Conservation (phyloP, 371 early-diverging fungal species). For the Synchytrium microbalum region DNA sequence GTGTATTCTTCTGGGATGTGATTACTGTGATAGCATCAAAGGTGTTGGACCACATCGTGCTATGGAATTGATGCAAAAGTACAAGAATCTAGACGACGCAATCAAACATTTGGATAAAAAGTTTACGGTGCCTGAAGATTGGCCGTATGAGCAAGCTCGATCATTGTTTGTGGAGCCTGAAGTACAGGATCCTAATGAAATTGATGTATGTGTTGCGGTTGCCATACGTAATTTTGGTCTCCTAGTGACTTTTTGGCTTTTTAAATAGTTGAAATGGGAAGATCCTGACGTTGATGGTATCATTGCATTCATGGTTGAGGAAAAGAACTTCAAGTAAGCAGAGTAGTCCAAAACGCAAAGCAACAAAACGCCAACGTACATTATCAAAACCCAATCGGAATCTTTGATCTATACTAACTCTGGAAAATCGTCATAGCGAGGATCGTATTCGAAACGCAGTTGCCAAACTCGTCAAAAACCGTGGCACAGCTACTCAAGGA, state of each 20-base stretch:
- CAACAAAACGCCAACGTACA: no score
- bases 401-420: no score
- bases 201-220: conserved; percentile 47
- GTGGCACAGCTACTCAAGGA: conserved; percentile 75
- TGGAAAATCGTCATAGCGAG: no score
- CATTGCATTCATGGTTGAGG: conserved; percentile 82
- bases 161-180: conserved; percentile 81
- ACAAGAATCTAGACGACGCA: conserved; percentile 82
- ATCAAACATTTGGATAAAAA: conserved; percentile 65
- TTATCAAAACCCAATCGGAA: no score
- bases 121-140: conserved; percentile 76
- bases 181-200: conserved; percentile 55
- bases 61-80: conserved; percentile 78
- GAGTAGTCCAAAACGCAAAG: no score
- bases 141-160: conserved; percentile 89
- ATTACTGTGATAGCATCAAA: conserved; percentile 95
- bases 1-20: conserved; percentile 99
- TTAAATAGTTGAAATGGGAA: conserved; percentile 70
- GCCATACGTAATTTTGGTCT: not conserved
- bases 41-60: conserved; percentile 96
- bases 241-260: conserved; percentile 5
- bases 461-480: conserved; percentile 68
- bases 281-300: conserved; percentile 84
- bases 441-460: conserved; percentile 84
- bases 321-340: conserved; percentile 89